Conservation (phyloP, 1,284 basidiomycete genomes). For the Papiliotrema terrestris region DNA sequence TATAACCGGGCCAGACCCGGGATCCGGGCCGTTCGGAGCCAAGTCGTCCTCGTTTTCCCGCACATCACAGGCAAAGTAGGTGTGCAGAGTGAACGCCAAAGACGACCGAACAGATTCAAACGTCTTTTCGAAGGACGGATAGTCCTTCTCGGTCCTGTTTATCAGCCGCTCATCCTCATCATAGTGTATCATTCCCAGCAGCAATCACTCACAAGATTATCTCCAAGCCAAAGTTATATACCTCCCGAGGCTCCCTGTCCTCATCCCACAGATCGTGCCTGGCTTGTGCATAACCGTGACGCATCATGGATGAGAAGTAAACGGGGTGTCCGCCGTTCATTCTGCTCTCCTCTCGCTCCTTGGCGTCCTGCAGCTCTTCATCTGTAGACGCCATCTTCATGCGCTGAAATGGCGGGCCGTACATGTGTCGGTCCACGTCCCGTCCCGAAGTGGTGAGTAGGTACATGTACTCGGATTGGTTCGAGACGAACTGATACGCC, state of each 20-base stretch:
- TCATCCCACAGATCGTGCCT: not conserved
- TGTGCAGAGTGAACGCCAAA: not conserved
- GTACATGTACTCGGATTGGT: slow-evolving; percentile 4
- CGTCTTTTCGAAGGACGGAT: not conserved
- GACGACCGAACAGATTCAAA: not conserved
- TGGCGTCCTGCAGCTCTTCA: not conserved
- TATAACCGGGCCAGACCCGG: not conserved
- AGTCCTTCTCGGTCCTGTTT: not conserved
- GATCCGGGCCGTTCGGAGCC: not conserved
- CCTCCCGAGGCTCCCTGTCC: not conserved
- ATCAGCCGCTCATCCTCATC: not conserved
- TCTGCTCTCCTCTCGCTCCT: not conserved
- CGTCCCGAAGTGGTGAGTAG: not conserved
- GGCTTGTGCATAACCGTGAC: not conserved
- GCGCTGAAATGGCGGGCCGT: not conserved
- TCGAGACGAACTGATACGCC: slow-evolving; percentile 6
- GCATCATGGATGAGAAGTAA: not conserved
- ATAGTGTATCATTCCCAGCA: not conserved
- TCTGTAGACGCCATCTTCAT: not conserved
- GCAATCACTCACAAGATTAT: not conserved
- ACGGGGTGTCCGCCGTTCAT: not conserved
- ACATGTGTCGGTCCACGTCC: not conserved
- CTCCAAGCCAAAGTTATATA: not conserved
- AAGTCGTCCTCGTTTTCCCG: not conserved
- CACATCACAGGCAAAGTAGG: not conserved